These are phyloP conservation scores for Monosporascus sp. DNA, from an alignment of 2,329 filamentous ascomycete genomes.

Conservation along the genomic window DNA sequence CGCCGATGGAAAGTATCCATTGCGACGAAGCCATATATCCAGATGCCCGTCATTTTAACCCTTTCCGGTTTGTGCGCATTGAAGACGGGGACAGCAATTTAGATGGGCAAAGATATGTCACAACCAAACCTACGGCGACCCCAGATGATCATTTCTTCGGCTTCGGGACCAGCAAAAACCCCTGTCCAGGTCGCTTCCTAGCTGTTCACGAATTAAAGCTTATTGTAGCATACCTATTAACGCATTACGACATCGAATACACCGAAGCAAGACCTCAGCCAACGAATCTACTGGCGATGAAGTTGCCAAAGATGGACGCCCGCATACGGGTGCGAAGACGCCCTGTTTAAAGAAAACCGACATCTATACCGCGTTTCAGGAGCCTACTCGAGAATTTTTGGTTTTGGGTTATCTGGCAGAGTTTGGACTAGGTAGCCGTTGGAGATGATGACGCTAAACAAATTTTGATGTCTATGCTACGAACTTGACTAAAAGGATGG, in stretches of 20 bases:
- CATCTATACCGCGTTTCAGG: too few species aligned
- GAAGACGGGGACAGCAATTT: background rate
- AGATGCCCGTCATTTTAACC: conserved; percentile 1
- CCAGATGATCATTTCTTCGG: conserved; percentile 1
- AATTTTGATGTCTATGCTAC: too few species aligned
- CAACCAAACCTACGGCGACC: conserved; percentile 1
- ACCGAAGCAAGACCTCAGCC: too few species aligned
- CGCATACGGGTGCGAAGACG: too few species aligned
- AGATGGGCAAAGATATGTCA: background rate
- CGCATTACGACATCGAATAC: conserved; percentile 7
- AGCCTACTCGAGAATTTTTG: too few species aligned
- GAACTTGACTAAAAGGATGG: too few species aligned
- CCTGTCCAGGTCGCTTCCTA: conserved; percentile 7
- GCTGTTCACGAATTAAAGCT: conserved; percentile 7
- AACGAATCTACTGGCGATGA: too few species aligned
- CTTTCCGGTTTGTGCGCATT: conserved; percentile 1
- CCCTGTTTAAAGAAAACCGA: too few species aligned
- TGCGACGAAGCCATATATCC: conserved; percentile 3
- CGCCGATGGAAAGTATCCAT: conserved; percentile 4
- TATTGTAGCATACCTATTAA: conserved; percentile 1
- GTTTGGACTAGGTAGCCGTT: too few species aligned
- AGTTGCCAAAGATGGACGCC: too few species aligned
- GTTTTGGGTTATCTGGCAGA: too few species aligned
- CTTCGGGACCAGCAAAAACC: conserved; percentile 6
- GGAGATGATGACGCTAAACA: too few species aligned